These are phyloP conservation scores for Trichophyton schoenleinii DNA, from an alignment of 2,329 filamentous ascomycete species.

Conservation along the genomic window DNA sequence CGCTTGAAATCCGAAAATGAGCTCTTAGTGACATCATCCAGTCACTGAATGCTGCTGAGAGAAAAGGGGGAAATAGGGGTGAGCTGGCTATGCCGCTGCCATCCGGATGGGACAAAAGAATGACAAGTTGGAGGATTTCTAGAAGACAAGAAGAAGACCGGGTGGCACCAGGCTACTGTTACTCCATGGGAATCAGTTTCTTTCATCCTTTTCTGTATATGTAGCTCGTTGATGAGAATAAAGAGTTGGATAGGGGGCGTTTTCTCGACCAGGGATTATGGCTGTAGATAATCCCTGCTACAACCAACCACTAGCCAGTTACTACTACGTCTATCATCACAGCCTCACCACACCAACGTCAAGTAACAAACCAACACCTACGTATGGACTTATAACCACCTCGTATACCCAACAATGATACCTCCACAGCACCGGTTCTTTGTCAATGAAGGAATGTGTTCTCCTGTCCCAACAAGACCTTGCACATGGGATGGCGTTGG, in stretches of 20 bases:
- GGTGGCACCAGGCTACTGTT: neutral
- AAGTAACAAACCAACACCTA: too few species aligned
- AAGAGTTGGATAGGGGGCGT: neutral
- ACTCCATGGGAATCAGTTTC: neutral
- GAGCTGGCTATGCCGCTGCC: neutral
- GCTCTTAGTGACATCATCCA: neutral
- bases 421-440: constrained; percentile 5
- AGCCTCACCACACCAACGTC: too few species aligned
- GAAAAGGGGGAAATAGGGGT: neutral
- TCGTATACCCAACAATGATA: constrained; percentile 1
- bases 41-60: neutral
- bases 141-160: neutral
- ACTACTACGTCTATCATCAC: too few species aligned
- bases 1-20: neutral
- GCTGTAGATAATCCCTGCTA: too few species aligned
- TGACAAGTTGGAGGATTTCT: neutral
- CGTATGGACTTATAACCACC: too few species aligned
- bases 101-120: neutral
- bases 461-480: neutral
- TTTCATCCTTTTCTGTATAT: neutral
- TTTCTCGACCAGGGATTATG: neutral
- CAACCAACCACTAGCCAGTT: too few species aligned
- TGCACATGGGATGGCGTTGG: constrained; percentile 6
- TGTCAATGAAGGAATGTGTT: neutral
- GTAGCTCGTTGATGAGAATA: neutral